These are phyloP conservation scores for Acrocalymma vagum DNA, from an alignment of 2,329 filamentous ascomycete genomes.

Conservation along the genomic window DNA sequence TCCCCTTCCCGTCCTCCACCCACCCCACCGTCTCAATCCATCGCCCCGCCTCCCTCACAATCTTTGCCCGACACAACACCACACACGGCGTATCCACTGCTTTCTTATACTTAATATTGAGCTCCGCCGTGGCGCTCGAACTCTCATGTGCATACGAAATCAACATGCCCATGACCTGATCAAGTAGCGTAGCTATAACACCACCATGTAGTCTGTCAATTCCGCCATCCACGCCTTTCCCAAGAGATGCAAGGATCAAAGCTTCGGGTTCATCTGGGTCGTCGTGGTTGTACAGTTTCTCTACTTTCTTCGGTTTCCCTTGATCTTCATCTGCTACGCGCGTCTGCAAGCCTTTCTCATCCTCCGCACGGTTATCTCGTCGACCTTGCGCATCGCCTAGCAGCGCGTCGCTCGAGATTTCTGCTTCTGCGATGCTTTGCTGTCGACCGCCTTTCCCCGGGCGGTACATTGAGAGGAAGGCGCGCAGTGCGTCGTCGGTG, in stretches of 20 bases:
- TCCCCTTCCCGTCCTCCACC: constrained; percentile 34
- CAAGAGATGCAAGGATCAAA: constrained; percentile 28
- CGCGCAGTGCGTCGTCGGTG: constrained; percentile 30
- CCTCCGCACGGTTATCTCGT: not conserved
- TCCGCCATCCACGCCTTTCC: constrained; percentile 29
- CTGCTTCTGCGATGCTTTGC: constrained; percentile 6
- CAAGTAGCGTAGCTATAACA: constrained; percentile 30
- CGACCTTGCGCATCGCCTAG: constrained; percentile 2
- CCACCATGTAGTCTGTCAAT: constrained; percentile 33
- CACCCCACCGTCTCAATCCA: constrained; percentile 29
- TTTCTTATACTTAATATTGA: constrained; percentile 34
- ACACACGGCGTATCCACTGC: constrained; percentile 30
- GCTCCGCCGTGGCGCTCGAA: constrained; percentile 26
- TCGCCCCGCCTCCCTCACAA: constrained; percentile 29
- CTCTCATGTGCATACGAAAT: constrained; percentile 22
- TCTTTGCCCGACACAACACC: constrained; percentile 24
- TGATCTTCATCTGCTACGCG: constrained; percentile 1
- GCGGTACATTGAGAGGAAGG: constrained; percentile 31
- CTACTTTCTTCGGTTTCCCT: constrained; percentile 15
- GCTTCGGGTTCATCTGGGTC: constrained; percentile 26
- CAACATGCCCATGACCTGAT: constrained; percentile 35
- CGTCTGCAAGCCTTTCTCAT: not conserved
- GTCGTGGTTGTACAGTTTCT: constrained; percentile 15
- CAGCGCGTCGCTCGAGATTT: constrained; percentile 12
- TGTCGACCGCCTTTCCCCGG: constrained; percentile 16